Evolutionary conservation across 2,329 filamentous ascomycete species (phyloP).

Genomic region (Purpureocillium takamizusanense): DNA sequence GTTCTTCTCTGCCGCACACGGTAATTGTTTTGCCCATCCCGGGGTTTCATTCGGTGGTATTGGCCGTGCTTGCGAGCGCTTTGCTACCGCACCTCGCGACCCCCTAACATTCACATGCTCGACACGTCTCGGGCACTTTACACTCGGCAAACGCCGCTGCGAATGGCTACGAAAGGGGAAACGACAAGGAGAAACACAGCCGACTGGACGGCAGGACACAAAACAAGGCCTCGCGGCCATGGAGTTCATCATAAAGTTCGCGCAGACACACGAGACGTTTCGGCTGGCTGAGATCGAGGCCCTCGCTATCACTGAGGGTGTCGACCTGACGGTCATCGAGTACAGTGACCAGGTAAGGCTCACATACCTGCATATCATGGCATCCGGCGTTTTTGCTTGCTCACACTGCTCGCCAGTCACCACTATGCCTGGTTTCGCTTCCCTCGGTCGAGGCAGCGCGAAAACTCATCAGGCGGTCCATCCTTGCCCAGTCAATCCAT

Average conservation of each 20-base stretch:
- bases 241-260: slow-evolving; percentile 84
- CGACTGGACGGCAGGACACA: too few species aligned
- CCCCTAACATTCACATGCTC: too few species aligned
- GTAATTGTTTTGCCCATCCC: too few species aligned
- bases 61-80: too few species aligned
- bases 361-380: slow-evolving; percentile 2
- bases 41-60: too few species aligned
- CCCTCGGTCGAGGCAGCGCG: slow-evolving; percentile 55
- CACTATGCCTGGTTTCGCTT: slow-evolving; percentile 72
- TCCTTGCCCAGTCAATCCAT: slow-evolving; percentile 75
- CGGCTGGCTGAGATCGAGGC: slow-evolving; percentile 76
- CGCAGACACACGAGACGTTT: slow-evolving; percentile 86
- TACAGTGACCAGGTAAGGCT: slow-evolving; percentile 64
- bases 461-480: slow-evolving; percentile 62
- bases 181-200: too few species aligned
- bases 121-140: too few species aligned
- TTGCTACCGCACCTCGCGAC: too few species aligned
- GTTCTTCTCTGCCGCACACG: too few species aligned
- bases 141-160: too few species aligned
- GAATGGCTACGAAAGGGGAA: too few species aligned
- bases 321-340: slow-evolving; percentile 62
- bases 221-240: slow-evolving; percentile 24
- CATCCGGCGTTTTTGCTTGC: slow-evolving; percentile 3
- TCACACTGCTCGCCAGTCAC: slow-evolving; percentile 51
- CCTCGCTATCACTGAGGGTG: slow-evolving; percentile 58